phyloP scores from a whole-genome alignment of 2,329 filamentous ascomycete species.

The Fusarium stilboides region DNA sequence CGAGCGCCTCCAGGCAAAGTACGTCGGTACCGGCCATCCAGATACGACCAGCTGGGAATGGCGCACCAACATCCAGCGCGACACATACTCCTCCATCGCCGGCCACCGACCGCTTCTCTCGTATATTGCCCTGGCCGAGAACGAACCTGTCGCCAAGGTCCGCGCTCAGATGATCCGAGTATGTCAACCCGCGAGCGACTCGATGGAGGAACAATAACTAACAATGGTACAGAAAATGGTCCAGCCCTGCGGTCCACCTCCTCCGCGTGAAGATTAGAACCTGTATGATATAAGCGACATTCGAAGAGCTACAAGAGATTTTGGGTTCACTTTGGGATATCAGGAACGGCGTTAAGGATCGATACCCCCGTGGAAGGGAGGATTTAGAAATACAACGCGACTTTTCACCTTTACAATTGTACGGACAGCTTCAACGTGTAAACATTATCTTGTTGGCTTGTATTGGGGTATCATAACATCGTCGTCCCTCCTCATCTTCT shows the following conservation, averaged over 20 bases:
- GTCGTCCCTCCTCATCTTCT: conserved; percentile 8
- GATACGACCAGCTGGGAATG: conserved; percentile 99
- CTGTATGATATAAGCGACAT: conserved; percentile 1
- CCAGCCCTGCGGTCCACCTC: conserved; percentile 72
- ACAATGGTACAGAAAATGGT: conserved; percentile 72
- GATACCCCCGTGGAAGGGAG: conserved; percentile 45
- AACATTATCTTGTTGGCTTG: conserved; percentile 7
- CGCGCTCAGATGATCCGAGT: conserved; percentile 85
- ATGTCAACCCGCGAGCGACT: conserved; percentile 42
- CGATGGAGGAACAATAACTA: neutral
- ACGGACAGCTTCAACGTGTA: neutral
- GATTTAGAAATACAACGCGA: conserved; percentile 16
- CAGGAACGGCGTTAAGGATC: conserved; percentile 44
- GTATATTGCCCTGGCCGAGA: conserved; percentile 92
- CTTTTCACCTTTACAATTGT: conserved; percentile 4
- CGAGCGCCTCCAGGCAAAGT: conserved; percentile 95
- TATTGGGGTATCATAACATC: conserved; percentile 43
- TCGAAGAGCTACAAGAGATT: conserved; percentile 1
- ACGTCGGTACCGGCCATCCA: conserved; percentile 94
- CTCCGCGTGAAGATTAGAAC: conserved; percentile 66
- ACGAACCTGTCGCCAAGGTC: conserved; percentile 85
- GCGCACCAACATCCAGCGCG: conserved; percentile 94
- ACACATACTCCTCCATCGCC: conserved; percentile 90
- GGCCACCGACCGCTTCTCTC: conserved; percentile 90
- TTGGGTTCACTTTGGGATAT: conserved; percentile 14